phyloP scores from a whole-genome alignment of 257 asterid species.

The Lavandula angustifolia region DNA sequence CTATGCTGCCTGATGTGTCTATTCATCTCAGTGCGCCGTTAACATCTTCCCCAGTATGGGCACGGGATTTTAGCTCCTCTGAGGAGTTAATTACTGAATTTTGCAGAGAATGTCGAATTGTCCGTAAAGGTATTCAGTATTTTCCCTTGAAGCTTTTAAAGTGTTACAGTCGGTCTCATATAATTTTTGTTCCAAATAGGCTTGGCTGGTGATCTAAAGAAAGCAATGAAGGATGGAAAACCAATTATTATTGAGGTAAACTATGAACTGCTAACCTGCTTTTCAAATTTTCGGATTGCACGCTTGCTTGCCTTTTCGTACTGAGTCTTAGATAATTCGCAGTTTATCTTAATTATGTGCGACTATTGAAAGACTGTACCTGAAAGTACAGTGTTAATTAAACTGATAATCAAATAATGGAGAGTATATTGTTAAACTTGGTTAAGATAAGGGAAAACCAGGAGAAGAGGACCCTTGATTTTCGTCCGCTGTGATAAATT shows the following conservation, averaged over 20 bases:
- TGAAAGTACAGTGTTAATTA: constrained; percentile 3
- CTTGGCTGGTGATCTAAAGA: constrained; percentile 96
- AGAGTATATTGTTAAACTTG: not conserved
- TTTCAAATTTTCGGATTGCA: constrained; percentile 9
- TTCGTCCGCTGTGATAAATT: not conserved
- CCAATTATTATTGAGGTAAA: constrained; percentile 95
- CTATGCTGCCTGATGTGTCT: constrained; percentile 21
- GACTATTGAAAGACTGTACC: constrained; percentile 17
- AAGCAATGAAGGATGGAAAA: constrained; percentile 99
- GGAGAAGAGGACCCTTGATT: not conserved
- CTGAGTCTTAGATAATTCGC: constrained; percentile 5
- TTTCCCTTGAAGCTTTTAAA: constrained; percentile 24
- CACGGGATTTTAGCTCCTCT: constrained; percentile 79
- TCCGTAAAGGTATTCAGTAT: constrained; percentile 73
- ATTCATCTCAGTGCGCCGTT: constrained; percentile 81
- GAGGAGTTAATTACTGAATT: constrained; percentile 95
- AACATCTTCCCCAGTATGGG: constrained; percentile 93
- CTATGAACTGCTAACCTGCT: constrained; percentile 25
- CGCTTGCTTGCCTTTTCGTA: constrained; percentile 18
- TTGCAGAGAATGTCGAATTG: constrained; percentile 98
- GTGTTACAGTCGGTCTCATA: constrained; percentile 20
- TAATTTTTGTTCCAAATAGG: constrained; percentile 48
- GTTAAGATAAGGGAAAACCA: not conserved
- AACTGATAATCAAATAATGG: not conserved
- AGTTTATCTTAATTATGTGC: constrained; percentile 1